These are phyloP conservation scores for Hygrocybe coccinea DNA, from an alignment of 768 basidiomycete species.

Conservation along the genomic window DNA sequence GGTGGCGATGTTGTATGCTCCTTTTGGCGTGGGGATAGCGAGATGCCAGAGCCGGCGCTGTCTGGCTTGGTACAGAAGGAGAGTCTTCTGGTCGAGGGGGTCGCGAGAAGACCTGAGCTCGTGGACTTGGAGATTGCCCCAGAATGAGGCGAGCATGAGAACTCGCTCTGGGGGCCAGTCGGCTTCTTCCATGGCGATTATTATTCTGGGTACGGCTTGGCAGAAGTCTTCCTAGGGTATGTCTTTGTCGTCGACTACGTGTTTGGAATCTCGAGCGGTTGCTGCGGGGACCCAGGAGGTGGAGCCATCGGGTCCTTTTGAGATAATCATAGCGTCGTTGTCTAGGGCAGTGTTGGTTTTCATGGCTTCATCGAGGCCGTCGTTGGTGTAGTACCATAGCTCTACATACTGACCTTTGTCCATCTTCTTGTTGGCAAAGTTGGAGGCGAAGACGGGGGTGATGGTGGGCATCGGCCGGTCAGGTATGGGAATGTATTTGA, in stretches of 20 bases:
- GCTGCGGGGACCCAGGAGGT: not conserved
- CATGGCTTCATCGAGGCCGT: not conserved
- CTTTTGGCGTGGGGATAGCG: not conserved
- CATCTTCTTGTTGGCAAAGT: not conserved
- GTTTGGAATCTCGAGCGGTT: not conserved
- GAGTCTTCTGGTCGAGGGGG: slow-evolving; percentile 3
- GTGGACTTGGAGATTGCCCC: slow-evolving; percentile 1
- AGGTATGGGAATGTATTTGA: slow-evolving; percentile 2
- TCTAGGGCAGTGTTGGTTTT: not conserved
- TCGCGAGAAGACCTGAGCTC: not conserved
- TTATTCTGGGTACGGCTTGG: not conserved
- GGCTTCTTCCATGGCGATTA: slow-evolving; percentile 1
- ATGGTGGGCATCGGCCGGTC: not conserved
- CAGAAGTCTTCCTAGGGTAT: slow-evolving; percentile 1
- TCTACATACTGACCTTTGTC: slow-evolving; percentile 1
- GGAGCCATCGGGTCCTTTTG: not conserved
- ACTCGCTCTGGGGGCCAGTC: slow-evolving; percentile 1
- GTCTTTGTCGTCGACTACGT: slow-evolving; percentile 2
- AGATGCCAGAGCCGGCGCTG: slow-evolving; percentile 4
- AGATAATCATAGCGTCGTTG: not conserved
- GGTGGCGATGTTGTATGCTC: slow-evolving; percentile 1
- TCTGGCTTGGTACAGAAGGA: slow-evolving; percentile 1
- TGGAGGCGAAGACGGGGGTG: not conserved
- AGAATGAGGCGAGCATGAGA: slow-evolving; percentile 5
- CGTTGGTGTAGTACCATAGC: slow-evolving; percentile 3